Evolutionary conservation across 306 rosid genomes (phyloP), one percentile per base, ranked within the genome.

Genomic region (Casuarina cunninghamiana): DNA sequence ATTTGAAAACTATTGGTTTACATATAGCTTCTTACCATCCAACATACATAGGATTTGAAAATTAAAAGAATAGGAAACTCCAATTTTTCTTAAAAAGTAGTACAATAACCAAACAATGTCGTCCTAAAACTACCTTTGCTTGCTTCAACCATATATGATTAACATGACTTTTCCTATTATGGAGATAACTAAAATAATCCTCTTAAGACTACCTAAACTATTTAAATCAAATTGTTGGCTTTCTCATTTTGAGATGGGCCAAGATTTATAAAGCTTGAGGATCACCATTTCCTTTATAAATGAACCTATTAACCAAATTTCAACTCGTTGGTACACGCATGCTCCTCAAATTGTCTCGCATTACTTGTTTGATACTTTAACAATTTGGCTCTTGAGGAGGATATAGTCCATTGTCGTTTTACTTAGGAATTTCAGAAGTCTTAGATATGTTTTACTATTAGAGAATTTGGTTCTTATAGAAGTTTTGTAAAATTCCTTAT

Each of bases 401-500:
- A 38, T 72, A 32, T 82, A 62, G 37, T 75, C 81, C 66, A 69
- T 72, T 74, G 75, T 54, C 84, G 81, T 77, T 78, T 84, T 74
- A 48, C 75, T 65, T 86, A 86, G 75, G 91, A 77, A 61, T 83
- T 86, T 44, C 50, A 75, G 3, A 77, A 74, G 79, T 84, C 87
- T 58, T 88, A 85, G 5, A 88, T 86, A 81, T 83, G 88, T 79
- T 91, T 92, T 19, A 82, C 94, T 72, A 89, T 42, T 73, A 90
- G 69, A 74, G 97, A 90, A 77, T 84, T 88, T 3, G 96, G 96
- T 73, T 94, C 97, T 62, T 90, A 89, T 61, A 90, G 82, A 83
- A 90, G 89, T 74, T 88, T 85, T 53, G 83, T 46, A 78, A 94
- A 89, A 82, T 35, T 92, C 92, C 85, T 86, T 90, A 83, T 94